Base-by-base conservation (phyloP, 768 basidiomycete species). In the Trametopsis cervina region DNA sequence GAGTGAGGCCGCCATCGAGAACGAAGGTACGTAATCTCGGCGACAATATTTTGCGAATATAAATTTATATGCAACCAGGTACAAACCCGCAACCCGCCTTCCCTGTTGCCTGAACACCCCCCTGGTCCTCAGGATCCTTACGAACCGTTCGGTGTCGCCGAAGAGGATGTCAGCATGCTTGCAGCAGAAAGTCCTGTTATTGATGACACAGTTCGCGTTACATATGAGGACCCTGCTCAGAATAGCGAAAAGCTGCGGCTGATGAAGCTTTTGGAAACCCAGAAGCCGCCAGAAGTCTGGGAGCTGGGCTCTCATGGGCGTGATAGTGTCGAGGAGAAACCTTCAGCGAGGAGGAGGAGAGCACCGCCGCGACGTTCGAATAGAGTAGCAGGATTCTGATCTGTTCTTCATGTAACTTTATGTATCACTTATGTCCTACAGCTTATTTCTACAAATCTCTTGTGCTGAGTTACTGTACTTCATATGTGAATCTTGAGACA, bases 181-280 rank as follows among this genome's bases (percentile, higher is more conserved):
- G 54, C 18, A 18, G 50, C 24, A 21, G 47, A 46, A 4, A 22
- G 40, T 1, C 23, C 27, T 15, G 43, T 23, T 53, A 49, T 33
- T 7, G 29, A 33, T 15, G 29, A 33, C 29, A 7, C 29, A 7
- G 29, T 33, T 15, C 69, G 74, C 4, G 81, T 87, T 7, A 71
- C 69, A 49, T 88, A 86, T 53, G 82, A 83, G 58, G 84, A 87
- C 62, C 82, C 83, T 1, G 75, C 64, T 18, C 79, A 85, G 65
- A 62, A 66, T 35, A 76, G 75, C 41, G 82, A 83, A 62, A 75
- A 75, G 62, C 66, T 71, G 51, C 68, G 75, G 59, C 57, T 86
- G 54, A 71, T 83, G 74, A 70, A 63, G 46, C 61, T 87, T 56
- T 57, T 85, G 39, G 72, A 67, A 54, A 66, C 56, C 5, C 58